Percentiles rank a stretch among this genome's conserved stretches.
Conservation (phyloP, 2,329 filamentous ascomycete species). For the Fusarium incarnatum region DNA sequence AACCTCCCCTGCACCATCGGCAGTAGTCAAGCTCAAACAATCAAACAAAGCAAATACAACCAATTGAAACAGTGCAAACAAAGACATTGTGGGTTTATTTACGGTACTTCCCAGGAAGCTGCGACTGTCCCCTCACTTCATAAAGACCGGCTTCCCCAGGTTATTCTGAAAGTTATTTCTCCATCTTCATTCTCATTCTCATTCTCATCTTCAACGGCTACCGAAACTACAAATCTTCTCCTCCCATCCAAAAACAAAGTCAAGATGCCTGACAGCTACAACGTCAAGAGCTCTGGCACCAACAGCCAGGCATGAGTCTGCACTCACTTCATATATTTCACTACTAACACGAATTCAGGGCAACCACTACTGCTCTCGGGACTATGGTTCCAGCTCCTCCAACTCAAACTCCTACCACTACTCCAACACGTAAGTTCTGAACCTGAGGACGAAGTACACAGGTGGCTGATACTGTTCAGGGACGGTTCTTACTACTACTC, state of each 20-base stretch:
- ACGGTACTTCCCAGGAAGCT: not conserved
- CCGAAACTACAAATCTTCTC: not conserved
- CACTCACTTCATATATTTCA: not conserved
- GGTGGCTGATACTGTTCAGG: constrained; percentile 46
- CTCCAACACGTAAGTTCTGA: constrained; percentile 66
- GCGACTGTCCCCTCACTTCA: not conserved
- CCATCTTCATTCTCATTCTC: not conserved
- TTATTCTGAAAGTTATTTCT: not conserved
- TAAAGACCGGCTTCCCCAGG: not conserved
- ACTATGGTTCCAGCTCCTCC: constrained; percentile 67
- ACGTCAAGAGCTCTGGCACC: constrained; percentile 65
- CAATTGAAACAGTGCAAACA: constrained; percentile 2
- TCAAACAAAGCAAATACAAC: constrained; percentile 5
- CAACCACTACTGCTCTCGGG: constrained; percentile 74
- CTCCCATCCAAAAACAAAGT: not conserved
- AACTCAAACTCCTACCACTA: constrained; percentile 75
- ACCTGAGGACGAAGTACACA: not conserved
- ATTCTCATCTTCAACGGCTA: not conserved
- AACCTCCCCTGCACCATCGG: not conserved
- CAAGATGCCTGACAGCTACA: constrained; percentile 49
- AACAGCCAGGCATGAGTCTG: constrained; percentile 67
- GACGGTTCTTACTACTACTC: constrained; percentile 80
- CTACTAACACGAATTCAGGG: constrained; percentile 59
- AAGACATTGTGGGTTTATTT: not conserved
- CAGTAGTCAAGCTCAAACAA: not conserved